Evolutionary conservation across 2,329 filamentous ascomycete genomes (phyloP), one percentile per base, ranked within the genome.

Genomic region (Fusarium sp.): DNA sequence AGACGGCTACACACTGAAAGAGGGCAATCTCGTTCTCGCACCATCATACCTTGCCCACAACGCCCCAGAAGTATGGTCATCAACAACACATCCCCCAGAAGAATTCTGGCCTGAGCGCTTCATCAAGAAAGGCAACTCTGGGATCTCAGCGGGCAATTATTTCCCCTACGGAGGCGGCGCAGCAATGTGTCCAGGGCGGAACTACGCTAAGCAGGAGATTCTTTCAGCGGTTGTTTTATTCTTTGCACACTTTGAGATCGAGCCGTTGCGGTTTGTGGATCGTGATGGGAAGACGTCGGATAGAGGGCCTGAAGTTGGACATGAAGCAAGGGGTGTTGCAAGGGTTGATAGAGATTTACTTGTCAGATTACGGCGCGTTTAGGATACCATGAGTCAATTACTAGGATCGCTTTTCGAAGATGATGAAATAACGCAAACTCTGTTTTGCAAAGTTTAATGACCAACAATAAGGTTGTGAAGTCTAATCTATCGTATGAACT

Each of bases 171-270:
- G 77, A 22, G 77, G 77, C 4, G 77, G 77, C 4, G 68, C 65
- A 22, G 75, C 73, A 6, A 79, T 79, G 72, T 79, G 77, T n/a
- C 77, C 77, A 2, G 77, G 77, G 3, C 66, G 77, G 6, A 72
- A 78, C 26, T 79, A 77, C 35, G 77, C 77, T 12, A 79, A 78
- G 63, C 77, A 76, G 49, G 77, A 79, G 66, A 78, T 79, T 14
- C 42, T 78, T 15, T 71, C 70, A 17, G 69, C 74, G 35, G 71
- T 73, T 4, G 73, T 69, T 18, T n/a, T 79, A 0, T 67, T 69
- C 60, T 66, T 75, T 41, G 55, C 70, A 10, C 58, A 66, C 3
- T 78, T 78, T 28, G 62, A 79, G 17, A 58, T 78, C 8, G 56
- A 75, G 45, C 70, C 73, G 3, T 17, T 76, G 17, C 38, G 49